phyloP scores from a whole-genome alignment of 306 rosid genomes.

The Trifolium dubium region DNA sequence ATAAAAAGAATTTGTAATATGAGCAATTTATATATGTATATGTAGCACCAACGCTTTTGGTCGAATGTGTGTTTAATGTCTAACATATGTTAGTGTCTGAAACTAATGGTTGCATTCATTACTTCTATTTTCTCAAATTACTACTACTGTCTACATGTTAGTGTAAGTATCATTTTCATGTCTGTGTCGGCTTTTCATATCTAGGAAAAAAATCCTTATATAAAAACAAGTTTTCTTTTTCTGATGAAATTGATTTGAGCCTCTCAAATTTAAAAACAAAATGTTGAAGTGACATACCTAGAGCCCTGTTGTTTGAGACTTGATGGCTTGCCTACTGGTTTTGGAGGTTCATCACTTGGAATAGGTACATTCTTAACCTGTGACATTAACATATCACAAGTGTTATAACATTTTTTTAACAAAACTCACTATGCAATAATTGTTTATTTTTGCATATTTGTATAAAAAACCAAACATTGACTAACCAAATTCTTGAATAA shows the following conservation, averaged over 20 bases:
- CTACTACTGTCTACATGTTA: neutral
- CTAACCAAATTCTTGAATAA: slow-evolving; percentile 72
- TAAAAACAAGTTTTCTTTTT: no score
- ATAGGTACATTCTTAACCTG: slow-evolving; percentile 74
- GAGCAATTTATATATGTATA: neutral
- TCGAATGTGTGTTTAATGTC: neutral
- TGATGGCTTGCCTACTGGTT: slow-evolving; percentile 46
- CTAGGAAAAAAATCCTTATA: neutral
- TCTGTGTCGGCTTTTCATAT: neutral
- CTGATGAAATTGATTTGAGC: neutral
- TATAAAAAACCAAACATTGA: neutral
- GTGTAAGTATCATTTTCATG: neutral
- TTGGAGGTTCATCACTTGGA: slow-evolving; percentile 57
- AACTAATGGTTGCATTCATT: neutral
- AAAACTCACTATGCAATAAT: neutral
- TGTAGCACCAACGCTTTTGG: neutral
- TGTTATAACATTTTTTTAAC: slow-evolving; percentile 7
- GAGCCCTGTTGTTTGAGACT: slow-evolving; percentile 46
- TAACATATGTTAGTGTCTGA: neutral
- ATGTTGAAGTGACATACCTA: slow-evolving; percentile 50
- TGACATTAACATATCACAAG: slow-evolving; percentile 35
- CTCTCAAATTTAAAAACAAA: neutral
- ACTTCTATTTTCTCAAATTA: neutral
- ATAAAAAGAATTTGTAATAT: neutral
- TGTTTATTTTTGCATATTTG: neutral